Base-by-base conservation (phyloP, 2,329 filamentous ascomycete genomes). In the Fusarium phyllophilum region DNA sequence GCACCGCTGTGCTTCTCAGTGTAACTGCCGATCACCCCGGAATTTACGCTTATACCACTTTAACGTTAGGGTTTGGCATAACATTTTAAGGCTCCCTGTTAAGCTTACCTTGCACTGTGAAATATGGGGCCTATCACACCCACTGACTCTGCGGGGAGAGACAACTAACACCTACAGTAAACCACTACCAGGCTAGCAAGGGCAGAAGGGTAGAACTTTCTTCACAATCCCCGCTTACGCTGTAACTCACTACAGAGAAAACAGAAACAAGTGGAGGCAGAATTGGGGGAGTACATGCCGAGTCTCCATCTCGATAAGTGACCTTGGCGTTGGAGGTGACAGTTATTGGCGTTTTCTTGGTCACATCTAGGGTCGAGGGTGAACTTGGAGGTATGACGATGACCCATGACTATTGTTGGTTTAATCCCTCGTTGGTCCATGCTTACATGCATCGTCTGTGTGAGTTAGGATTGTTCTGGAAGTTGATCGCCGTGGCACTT, bases 351-450 rank as follows among this genome's bases (percentile, higher is more conserved):
- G 62, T 33, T 31, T 62, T 26, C 20, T 45, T 62, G 54, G 62
- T 44, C 45, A 57, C 59, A 56, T 34, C 5, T 12, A 29, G 45
- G 26, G 45, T 48, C 45, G 48, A 52, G 49, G 31, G 31, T 26
- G 31, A 9, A 31, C 34, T 41, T n/a, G 34, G 34, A 18, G 26
- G 34, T 55, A 34, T n/a, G 41, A 11, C 20, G 8, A 55, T n/a
- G 51, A 55, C 34, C 51, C 24, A 34, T 64, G 45, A 39, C n/a
- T 7, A n/a, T 60, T 24, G 54, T 11, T 45, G 29, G 39, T 57
- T 62, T 72, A 69, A 73, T 60, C 49, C 66, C 66, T 65, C 68
- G 66, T 52, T 70, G 70, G 70, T 49, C 70, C 58, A 73, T 66
- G 70, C 68, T 51, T 59, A 29, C 42, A 49, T 59, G 56, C 56